Evolutionary conservation across 2,329 filamentous ascomycete species (phyloP).

Genomic region (Allantophomopsis cytisporea): DNA sequence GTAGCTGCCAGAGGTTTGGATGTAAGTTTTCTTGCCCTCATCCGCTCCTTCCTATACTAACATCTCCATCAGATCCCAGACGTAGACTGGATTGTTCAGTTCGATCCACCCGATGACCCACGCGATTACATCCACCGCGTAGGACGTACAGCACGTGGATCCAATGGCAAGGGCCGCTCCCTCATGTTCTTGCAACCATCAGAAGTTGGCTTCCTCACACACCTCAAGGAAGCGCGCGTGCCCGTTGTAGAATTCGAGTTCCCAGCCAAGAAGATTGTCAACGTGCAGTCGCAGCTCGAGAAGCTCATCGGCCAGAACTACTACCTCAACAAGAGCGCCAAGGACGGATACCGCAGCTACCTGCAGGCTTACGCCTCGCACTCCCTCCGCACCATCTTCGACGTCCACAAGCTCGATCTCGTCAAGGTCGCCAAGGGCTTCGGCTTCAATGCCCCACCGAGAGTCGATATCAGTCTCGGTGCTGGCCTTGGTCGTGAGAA

Average conservation of each 20-base stretch:
- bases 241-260: constrained; percentile 96
- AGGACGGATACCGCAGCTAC: constrained; percentile 75
- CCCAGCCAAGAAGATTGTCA: constrained; percentile 79
- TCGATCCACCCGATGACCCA: constrained; percentile 85
- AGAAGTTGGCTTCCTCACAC: constrained; percentile 83
- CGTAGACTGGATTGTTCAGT: constrained; percentile 94
- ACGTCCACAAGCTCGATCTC: constrained; percentile 70
- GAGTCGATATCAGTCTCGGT: constrained; percentile 67
- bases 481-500: constrained; percentile 64
- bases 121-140: constrained; percentile 92
- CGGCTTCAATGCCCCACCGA: constrained; percentile 63
- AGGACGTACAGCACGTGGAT: constrained; percentile 81
- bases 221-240: constrained; percentile 82
- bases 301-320: constrained; percentile 93
- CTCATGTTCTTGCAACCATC: constrained; percentile 87
- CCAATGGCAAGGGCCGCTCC: constrained; percentile 71
- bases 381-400: constrained; percentile 69
- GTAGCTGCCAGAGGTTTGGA: constrained; percentile 91
- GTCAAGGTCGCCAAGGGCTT: constrained; percentile 77
- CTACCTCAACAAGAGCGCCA: constrained; percentile 80
- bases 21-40: constrained; percentile 29
- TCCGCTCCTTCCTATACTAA: constrained; percentile 7
- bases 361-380: constrained; percentile 91
- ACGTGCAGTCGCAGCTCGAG: constrained; percentile 83
- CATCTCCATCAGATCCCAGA: constrained; percentile 53